A percentile compares a stretch with the other conserved stretches of the same genome.
Conservation (phyloP, 176 grass and related monocot genomes). For the Bolboschoenus planiculmis region DNA sequence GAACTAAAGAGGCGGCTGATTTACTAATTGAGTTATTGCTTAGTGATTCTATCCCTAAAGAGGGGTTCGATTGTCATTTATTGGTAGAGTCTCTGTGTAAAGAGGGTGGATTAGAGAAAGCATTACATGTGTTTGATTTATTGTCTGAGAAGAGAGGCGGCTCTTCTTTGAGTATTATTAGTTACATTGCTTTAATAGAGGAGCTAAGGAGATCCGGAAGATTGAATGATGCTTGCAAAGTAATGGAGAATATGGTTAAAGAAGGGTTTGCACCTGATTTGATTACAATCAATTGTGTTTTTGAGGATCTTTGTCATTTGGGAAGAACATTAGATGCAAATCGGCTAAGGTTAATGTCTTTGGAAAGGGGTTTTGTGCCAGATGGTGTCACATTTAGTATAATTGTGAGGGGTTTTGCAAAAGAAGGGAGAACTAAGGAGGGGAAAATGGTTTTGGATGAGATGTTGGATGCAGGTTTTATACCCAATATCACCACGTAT, state of each 20-base stretch:
- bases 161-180: slow-evolving; percentile 38
- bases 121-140: slow-evolving; percentile 43
- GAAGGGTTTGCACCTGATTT: slow-evolving; percentile 45
- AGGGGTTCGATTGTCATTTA: slow-evolving; percentile 52
- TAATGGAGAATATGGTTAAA: slow-evolving; percentile 48
- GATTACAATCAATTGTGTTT: slow-evolving; percentile 50
- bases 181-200: slow-evolving; percentile 47
- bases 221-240: slow-evolving; percentile 33
- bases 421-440: slow-evolving; percentile 51
- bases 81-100: slow-evolving; percentile 46
- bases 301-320: slow-evolving; percentile 53
- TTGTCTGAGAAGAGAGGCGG: slow-evolving; percentile 32
- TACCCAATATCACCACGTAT: slow-evolving; percentile 69
- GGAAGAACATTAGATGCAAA: slow-evolving; percentile 45
- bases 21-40: slow-evolving; percentile 42
- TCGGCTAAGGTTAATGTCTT: slow-evolving; percentile 32
- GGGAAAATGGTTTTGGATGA: slow-evolving; percentile 59
- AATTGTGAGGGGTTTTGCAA: slow-evolving; percentile 61
- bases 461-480: slow-evolving; percentile 69
- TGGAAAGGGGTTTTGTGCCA: slow-evolving; percentile 44
- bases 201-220: slow-evolving; percentile 32
- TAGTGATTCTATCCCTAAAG: slow-evolving; percentile 35
- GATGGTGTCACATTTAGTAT: slow-evolving; percentile 47
- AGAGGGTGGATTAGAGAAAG: slow-evolving; percentile 30
- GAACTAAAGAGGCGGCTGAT: slow-evolving; percentile 35